Base-by-base conservation (phyloP, 805 yeast genomes). In the Spathaspora girioi region DNA sequence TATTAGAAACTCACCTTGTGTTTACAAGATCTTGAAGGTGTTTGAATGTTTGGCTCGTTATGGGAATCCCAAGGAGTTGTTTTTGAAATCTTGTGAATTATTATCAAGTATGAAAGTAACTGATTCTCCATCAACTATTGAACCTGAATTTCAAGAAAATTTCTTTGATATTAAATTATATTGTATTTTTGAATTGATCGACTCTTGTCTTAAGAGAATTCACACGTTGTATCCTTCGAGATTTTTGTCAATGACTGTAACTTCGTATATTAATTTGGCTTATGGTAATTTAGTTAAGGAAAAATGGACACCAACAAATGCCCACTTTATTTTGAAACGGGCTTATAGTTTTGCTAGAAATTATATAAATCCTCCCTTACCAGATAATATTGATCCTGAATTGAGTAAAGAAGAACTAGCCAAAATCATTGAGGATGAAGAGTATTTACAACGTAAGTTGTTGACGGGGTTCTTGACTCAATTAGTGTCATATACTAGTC, bases 1-100 rank as follows among this genome's bases (percentile, higher is more conserved):
- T 5, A 54, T 78, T 53, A 62, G 80, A 43, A 52, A 61, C 26
- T 65, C 75, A n/a, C 76, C 79, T 47, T 64, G 75, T 52, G 65
- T 76, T 42, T 59, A 63, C 60, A 54, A 56, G 2, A 60, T 78
- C 8, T 62, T 82, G 64, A 73, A 71, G 51, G 64, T 82, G 1
- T 89, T 88, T 64, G 86, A 82, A 53, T 66, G 82, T 17, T 68
- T 93, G 48, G 83, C 96, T 0, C 68, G 69, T 43, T 63, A 78
- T 49, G 97, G 96, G 12, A 88, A 88, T 60, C 86, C 94, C 7
- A 89, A 89, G 59, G 97, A 91, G 66, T 66, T 90, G 49, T 79
- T 91, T 38, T 67, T 92, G 48, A 82, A 86, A 53, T 71, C 83
- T 11, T 84, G 88, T 63, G 97, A 90, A 62, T 62, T 87, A 27